A percentile compares a stretch with the other conserved stretches of the same genome.
These are phyloP conservation scores for Aspergillus bombycis DNA, from an alignment of 2,329 filamentous ascomycete species.

Conservation along the genomic window DNA sequence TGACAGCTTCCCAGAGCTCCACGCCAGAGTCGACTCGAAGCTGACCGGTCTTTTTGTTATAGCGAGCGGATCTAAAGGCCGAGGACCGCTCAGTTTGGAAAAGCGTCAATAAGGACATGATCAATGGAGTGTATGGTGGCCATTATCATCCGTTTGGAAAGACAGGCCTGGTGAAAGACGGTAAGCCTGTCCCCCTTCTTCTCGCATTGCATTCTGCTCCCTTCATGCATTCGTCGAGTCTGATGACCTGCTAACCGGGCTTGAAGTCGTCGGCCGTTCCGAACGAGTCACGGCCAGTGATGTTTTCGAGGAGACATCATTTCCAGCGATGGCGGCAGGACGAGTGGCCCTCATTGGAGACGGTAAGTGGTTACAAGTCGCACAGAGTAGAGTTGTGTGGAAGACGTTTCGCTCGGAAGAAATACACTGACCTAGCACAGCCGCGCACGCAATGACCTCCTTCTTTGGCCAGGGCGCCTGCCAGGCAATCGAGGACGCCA, in stretches of 20 bases:
- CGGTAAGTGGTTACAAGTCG: background rate
- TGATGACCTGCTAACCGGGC: too few relatives aligned
- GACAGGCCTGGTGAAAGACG: background rate
- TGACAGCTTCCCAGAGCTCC: too few relatives aligned
- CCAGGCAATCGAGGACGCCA: constrained; percentile 10
- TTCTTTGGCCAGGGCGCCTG: constrained; percentile 10
- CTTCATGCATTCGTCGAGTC: too few relatives aligned
- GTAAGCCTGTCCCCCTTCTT: too few relatives aligned
- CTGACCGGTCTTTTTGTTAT: too few relatives aligned
- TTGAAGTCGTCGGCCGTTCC: background rate
- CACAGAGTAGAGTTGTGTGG: too few relatives aligned
- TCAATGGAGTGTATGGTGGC: constrained; percentile 4
- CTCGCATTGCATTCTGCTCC: too few relatives aligned
- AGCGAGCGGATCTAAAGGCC: too few relatives aligned
- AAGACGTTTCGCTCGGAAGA: background rate
- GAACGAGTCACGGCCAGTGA: constrained; percentile 9
- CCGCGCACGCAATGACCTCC: constrained; percentile 4
- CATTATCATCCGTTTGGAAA: constrained; percentile 6
- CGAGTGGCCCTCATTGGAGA: constrained; percentile 7
- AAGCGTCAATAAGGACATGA: background rate
- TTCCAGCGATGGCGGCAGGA: constrained; percentile 5
- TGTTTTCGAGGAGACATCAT: constrained; percentile 8
- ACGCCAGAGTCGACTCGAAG: too few relatives aligned
- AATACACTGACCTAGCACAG: background rate
- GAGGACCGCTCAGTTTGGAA: constrained; percentile 8